phyloP scores from a whole-genome alignment of 352 stramenopile species.

The Stramenopiles sp. region DNA sequence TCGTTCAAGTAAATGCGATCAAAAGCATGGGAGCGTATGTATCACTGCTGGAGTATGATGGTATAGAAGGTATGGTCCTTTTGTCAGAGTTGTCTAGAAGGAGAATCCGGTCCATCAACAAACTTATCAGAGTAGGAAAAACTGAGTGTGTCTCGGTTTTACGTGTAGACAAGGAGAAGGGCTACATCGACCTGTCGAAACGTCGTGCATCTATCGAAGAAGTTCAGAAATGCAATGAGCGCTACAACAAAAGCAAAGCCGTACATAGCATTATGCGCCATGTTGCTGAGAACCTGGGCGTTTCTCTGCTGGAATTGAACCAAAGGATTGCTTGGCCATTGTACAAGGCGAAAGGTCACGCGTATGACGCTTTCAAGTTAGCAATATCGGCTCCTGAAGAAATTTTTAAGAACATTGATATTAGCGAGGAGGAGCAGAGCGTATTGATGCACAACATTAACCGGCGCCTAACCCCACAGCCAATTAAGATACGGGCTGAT shows the following conservation, averaged over 20 bases:
- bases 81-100: conserved; percentile 91
- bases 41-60: conserved; percentile 98
- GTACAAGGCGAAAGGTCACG: conserved; percentile 92
- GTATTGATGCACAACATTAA: conserved; percentile 88
- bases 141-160: conserved; percentile 99
- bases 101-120: conserved; percentile 99
- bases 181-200: conserved; percentile 99
- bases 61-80: conserved; percentile 99
- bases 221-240: conserved; percentile 93
- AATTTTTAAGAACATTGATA: conserved; percentile 66
- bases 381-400: conserved; percentile 39
- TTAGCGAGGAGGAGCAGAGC: conserved; percentile 49
- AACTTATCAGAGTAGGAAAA: conserved; percentile 97
- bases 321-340: conserved; percentile 88
- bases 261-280: conserved; percentile 83
- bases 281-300: conserved; percentile 43
- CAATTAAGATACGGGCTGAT: conserved; percentile 97
- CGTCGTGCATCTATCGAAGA: conserved; percentile 95
- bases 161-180: conserved; percentile 98
- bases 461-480: conserved; percentile 84
- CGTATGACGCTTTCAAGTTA: conserved; percentile 97
- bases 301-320: conserved; percentile 51
- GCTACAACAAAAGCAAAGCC: conserved; percentile 98
- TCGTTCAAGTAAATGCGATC: conserved; percentile 83
- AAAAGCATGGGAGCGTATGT: conserved; percentile 99